Conservation (phyloP, 2,329 filamentous ascomycete species). For the Ophiocordyceps unilateralis region DNA sequence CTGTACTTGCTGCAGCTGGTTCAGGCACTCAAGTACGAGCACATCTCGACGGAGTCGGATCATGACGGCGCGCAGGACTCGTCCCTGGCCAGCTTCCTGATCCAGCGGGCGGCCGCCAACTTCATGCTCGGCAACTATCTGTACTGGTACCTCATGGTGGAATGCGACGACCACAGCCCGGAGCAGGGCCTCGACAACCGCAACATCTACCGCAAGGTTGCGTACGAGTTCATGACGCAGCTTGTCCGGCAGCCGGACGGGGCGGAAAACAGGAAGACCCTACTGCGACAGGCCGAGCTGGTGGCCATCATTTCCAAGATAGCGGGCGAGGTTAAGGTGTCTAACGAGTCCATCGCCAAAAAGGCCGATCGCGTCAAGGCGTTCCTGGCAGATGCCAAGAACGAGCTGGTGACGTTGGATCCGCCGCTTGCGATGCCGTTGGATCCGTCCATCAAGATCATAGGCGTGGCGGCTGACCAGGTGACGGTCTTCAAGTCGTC, state of each 20-base stretch:
- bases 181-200: constrained; percentile 61
- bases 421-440: constrained; percentile 76
- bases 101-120: constrained; percentile 72
- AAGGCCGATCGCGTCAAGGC: constrained; percentile 77
- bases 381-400: constrained; percentile 73
- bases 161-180: constrained; percentile 71
- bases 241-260: constrained; percentile 57
- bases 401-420: constrained; percentile 70
- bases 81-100: constrained; percentile 76
- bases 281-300: constrained; percentile 78
- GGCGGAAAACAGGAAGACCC: constrained; percentile 52
- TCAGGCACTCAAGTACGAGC: constrained; percentile 88
- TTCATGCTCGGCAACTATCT: constrained; percentile 88
- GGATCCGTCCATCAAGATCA: constrained; percentile 66
- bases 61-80: constrained; percentile 54
- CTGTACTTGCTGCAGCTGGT: constrained; percentile 88
- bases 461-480: constrained; percentile 67
- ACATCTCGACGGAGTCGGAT: constrained; percentile 40
- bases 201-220: constrained; percentile 79
- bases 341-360: constrained; percentile 57
- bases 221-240: constrained; percentile 90
- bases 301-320: constrained; percentile 76
- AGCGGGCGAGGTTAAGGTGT: constrained; percentile 71
- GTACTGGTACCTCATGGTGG: constrained; percentile 97
- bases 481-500: constrained; percentile 92